Percentiles rank a stretch among this genome's conserved stretches.
Conservation (phyloP, 1,284 basidiomycete genomes). For the Tremellales sp. region DNA sequence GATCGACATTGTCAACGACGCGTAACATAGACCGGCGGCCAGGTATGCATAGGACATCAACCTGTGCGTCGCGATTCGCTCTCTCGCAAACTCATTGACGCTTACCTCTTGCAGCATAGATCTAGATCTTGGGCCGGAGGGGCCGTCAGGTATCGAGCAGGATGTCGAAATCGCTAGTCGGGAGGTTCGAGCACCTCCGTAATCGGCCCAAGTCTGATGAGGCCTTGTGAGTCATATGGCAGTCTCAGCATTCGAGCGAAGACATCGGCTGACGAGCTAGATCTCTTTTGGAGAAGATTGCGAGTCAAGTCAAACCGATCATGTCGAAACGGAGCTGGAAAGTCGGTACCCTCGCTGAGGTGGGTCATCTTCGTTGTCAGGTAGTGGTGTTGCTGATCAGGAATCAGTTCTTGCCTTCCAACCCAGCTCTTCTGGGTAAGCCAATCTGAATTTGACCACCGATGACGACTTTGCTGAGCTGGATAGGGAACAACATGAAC, state of each 20-base stretch:
- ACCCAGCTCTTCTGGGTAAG: slow-evolving; percentile 67
- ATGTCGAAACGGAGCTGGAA: slow-evolving; percentile 78
- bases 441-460: slow-evolving; percentile 5
- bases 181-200: slow-evolving; percentile 43
- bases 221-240: slow-evolving; percentile 39
- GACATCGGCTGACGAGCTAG: no score
- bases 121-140: no score
- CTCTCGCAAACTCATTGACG: no score
- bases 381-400: slow-evolving; percentile 1
- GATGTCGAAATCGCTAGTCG: slow-evolving; percentile 29
- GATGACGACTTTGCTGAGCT: neutral
- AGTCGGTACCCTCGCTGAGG: slow-evolving; percentile 72
- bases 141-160: neutral
- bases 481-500: slow-evolving; percentile 57
- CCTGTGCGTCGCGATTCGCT: no score
- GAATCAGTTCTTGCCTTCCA: slow-evolving; percentile 74
- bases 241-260: no score
- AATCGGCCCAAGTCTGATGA: slow-evolving; percentile 41
- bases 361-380: slow-evolving; percentile 12
- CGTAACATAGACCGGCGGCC: no score
- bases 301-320: slow-evolving; percentile 79
- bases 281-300: slow-evolving; percentile 63
- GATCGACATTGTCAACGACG: neutral
- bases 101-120: no score
- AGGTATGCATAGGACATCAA: no score